Evolutionary conservation across 306 rosid genomes (phyloP), one percentile per base, ranked within the genome.

Genomic region (Heteromeles arbutifolia): DNA sequence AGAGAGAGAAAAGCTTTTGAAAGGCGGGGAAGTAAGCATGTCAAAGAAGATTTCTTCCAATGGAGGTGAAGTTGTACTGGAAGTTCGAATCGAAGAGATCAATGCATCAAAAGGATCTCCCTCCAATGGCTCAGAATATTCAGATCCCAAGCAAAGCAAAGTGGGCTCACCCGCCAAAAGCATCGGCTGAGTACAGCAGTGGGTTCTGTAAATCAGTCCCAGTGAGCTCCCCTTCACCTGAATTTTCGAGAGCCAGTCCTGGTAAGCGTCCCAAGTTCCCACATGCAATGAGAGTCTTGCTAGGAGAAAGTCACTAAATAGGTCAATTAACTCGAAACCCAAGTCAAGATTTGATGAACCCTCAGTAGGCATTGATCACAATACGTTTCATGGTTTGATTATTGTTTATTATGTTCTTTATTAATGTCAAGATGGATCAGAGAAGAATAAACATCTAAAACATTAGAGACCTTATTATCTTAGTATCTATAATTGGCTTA

Each of bases 261-360:
- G 81, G 82, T 56, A 88, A 79, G 81, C 91, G 91, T 74, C 88
- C 5, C 85, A 79, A 71, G 9, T 72, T 58, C 92, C 95, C 17
- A 29, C 67, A 43, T 22, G 82, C n/a, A 83, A 44, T 50, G 82
- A 74, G 71, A 82, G 59, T 70, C 86, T 83, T 63, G 72, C 77
- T 52, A 65, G 79, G 25, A 83, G 83, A 75, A 86, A 54, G 74
- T 82, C 96, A 24, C 81, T 90, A 4, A 25, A 72, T 66, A 86
- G 97, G 87, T 91, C 93, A 58, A 80, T 82, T 67, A 80, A 57
- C 77, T 86, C 92, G 17, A 88, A 84, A 74, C 90, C 98, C 72
- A 94, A 92, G 84, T 90, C 98, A 70, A 86, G 98, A 56, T 92
- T 90, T 79, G 91, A 86, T 61, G 98, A 94, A 82, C 89, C 83